Base-by-base conservation (phyloP, 768 basidiomycete species). In the Mycena polygramma region DNA sequence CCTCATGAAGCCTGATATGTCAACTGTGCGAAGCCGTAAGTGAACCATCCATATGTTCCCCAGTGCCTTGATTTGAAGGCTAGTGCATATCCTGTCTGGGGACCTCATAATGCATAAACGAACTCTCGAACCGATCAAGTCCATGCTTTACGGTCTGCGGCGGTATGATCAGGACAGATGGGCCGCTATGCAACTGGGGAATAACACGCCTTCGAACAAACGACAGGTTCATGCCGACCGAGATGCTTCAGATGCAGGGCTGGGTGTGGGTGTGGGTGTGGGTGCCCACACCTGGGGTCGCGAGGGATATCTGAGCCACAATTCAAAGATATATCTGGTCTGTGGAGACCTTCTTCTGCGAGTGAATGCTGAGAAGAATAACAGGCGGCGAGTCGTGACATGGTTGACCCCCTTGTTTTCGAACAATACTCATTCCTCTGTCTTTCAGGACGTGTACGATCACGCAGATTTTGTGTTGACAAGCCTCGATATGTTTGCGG, bases 1-100 rank as follows among this genome's bases (percentile, higher is more conserved):
- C 45, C 82, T 94, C 19, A 72, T 92, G 30, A 88, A 85, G 74
- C 88, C 92, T 0, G 83, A 86, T 59, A 88, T 92, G 83, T 81
- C 83, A 66, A 89, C 86, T 26, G 92, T 94, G 17, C 83, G 86
- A 54, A 80, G 84, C 45, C 77, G 91, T 92, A 75, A 55, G 90
- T 78, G 9, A 58, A 5, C 1, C 43, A n/a, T 51, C 51, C 37
- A 3, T 35, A n/a, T 13, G 22, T 11, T n/a, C 55, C 69, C 61
- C 39, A 30, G n/a, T 35, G 53, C 0, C 19, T 20, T 10, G 49
- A 30, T 20, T 15, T 45, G 8, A 30, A 36, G n/a, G 48, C 35
- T n/a, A 92, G 91, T 94, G 51, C 93, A 94, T 74, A 92, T 94
- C 66, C 83, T 93, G 22, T 90, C 90, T 51, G 92, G 91, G 19